Evolutionary conservation across 257 asterid species (phyloP).

Genomic region (Penstemon newberryi): DNA sequence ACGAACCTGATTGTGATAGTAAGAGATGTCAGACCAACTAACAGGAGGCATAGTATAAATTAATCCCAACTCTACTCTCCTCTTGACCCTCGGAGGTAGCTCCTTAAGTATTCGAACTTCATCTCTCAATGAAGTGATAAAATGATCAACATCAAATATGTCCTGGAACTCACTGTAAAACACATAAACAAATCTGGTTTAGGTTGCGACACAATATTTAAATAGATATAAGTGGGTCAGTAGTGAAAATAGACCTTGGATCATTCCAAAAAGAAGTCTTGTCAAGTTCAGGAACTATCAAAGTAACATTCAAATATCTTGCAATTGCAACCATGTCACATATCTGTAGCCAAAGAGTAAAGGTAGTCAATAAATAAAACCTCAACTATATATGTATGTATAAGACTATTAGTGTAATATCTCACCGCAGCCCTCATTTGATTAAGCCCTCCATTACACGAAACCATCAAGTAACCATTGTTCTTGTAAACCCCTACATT

Average conservation of each 20-base stretch:
- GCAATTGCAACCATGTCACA: constrained; percentile 99
- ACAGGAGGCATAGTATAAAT: constrained; percentile 79
- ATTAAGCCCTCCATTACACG: constrained; percentile 97
- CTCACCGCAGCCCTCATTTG: constrained; percentile 98
- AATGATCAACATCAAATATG: constrained; percentile 92
- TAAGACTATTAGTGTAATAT: constrained; percentile 16
- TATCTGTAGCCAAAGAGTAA: constrained; percentile 49
- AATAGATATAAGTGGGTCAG: not conserved
- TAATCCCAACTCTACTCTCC: constrained; percentile 78
- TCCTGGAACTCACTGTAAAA: constrained; percentile 85
- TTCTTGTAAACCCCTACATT: constrained; percentile 84
- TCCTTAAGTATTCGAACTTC: constrained; percentile 92
- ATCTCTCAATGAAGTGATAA: constrained; percentile 85
- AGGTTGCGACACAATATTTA: constrained; percentile 11
- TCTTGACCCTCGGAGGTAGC: constrained; percentile 84
- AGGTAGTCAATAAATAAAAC: constrained; percentile 3
- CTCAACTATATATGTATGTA: constrained; percentile 6
- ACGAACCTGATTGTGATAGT: constrained; percentile 77
- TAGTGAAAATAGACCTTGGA: constrained; percentile 63
- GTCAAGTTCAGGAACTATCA: constrained; percentile 95
- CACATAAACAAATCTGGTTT: constrained; percentile 14
- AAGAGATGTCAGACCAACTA: constrained; percentile 96
- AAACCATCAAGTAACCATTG: constrained; percentile 95
- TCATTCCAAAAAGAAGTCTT: constrained; percentile 98
- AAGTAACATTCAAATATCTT: constrained; percentile 83